Percentiles rank a stretch among this genome's conserved stretches.
These are phyloP conservation scores for Candida hispaniensis DNA, from an alignment of 805 yeast species.

Conservation along the genomic window DNA sequence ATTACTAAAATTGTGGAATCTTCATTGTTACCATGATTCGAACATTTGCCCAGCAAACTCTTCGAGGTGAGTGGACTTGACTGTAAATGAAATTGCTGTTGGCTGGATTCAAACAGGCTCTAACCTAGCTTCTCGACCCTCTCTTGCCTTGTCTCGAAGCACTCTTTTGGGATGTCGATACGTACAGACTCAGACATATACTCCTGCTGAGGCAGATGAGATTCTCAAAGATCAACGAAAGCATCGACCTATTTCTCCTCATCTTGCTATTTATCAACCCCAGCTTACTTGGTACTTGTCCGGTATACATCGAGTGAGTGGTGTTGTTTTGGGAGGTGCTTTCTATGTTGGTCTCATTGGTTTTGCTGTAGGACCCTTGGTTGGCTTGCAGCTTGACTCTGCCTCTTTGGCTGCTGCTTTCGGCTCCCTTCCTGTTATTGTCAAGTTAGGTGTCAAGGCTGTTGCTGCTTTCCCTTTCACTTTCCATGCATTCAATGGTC, in stretches of 20 bases:
- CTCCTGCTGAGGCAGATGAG: conserved; percentile 53
- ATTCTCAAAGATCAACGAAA: conserved; percentile 72
- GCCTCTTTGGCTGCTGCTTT: conserved; percentile 43
- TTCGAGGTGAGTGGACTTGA: conserved; percentile 16
- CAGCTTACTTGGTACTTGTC: conserved; percentile 81
- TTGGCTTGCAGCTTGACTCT: conserved; percentile 48
- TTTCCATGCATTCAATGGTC: conserved; percentile 75
- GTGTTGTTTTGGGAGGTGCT: conserved; percentile 68
- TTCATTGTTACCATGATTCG: no score
- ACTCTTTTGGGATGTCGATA: conserved; percentile 13
- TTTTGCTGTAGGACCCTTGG: conserved; percentile 57
- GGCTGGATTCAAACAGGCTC: background rate
- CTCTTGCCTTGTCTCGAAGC: conserved; percentile 3
- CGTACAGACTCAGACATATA: conserved; percentile 37
- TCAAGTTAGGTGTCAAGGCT: conserved; percentile 57
- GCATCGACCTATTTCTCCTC: conserved; percentile 86
- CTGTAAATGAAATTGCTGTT: background rate
- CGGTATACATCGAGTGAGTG: conserved; percentile 75
- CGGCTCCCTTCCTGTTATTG: conserved; percentile 52
- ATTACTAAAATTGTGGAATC: no score
- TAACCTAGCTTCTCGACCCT: conserved; percentile 15
- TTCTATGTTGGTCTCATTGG: conserved; percentile 69
- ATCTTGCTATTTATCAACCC: conserved; percentile 79
- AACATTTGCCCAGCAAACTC: conserved; percentile 15
- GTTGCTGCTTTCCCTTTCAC: conserved; percentile 72